Evolutionary conservation across 1,284 basidiomycete genomes (phyloP).

Genomic region (Ganoderma leucocontextum): DNA sequence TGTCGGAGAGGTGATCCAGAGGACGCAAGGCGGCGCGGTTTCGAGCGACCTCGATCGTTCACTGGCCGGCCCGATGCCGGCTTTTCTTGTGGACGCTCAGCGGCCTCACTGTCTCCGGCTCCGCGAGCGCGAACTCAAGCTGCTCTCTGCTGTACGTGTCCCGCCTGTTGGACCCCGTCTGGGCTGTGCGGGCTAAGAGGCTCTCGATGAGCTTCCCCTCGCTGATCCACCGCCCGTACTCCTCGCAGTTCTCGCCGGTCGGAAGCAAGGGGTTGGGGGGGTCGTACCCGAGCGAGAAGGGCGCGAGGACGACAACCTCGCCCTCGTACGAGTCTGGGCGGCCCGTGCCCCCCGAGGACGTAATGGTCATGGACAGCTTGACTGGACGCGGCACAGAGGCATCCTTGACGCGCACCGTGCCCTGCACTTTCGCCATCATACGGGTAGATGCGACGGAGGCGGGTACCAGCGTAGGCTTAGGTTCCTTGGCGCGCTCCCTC

Average conservation of each 20-base stretch:
- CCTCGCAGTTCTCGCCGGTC: neutral
- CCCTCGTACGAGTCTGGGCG: conserved; percentile 17
- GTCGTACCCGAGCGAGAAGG: neutral
- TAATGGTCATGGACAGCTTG: neutral
- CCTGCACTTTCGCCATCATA: conserved; percentile 5
- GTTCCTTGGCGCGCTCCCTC: neutral
- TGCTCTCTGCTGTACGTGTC: conserved; percentile 8
- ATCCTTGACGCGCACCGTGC: conserved; percentile 14
- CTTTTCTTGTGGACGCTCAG: conserved; percentile 21
- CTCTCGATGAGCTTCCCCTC: neutral
- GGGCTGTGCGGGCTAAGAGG: neutral
- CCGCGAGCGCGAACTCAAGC: conserved; percentile 25
- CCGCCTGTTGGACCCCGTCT: neutral
- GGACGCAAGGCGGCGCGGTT: neutral
- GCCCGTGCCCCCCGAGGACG: neutral
- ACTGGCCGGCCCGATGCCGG: neutral
- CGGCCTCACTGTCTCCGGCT: conserved; percentile 26
- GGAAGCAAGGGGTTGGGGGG: neutral
- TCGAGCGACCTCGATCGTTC: neutral
- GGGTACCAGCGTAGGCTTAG: neutral
- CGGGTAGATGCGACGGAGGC: neutral
- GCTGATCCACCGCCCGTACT: neutral
- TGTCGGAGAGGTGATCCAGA: neutral
- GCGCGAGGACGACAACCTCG: conserved; percentile 17
- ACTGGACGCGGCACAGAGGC: neutral